These are phyloP conservation scores for Podospora pseudopauciseta DNA, from an alignment of 495 filamentous ascomycete species.

Conservation along the genomic window DNA sequence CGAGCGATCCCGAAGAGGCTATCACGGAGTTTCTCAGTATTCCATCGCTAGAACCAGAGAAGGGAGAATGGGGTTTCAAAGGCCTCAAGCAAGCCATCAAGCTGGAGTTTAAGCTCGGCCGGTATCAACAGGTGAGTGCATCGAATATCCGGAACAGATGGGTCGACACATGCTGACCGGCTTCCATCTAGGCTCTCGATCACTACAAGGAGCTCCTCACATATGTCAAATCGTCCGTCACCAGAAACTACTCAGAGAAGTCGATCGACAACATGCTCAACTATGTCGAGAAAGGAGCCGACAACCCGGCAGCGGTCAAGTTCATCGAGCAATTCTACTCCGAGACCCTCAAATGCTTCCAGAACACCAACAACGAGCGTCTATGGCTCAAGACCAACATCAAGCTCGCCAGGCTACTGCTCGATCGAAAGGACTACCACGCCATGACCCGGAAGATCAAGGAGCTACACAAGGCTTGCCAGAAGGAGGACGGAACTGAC, in stretches of 20 bases:
- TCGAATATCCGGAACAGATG: background rate
- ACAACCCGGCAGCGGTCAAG: conserved; percentile 66
- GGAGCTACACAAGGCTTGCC: conserved; percentile 86
- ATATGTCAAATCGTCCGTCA: conserved; percentile 95
- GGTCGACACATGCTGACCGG: background rate
- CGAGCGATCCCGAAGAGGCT: conserved; percentile 77
- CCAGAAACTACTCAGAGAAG: conserved; percentile 97
- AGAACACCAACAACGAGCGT: conserved; percentile 95
- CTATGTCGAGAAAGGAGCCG: conserved; percentile 90
- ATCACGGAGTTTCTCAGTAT: conserved; percentile 88
- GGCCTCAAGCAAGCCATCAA: conserved; percentile 97
- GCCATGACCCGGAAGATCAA: conserved; percentile 78
- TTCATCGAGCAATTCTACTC: conserved; percentile 98
- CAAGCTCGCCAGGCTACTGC: conserved; percentile 85
- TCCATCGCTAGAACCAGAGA: conserved; percentile 75
- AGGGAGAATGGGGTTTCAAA: conserved; percentile 99
- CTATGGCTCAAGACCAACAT: conserved; percentile 98
- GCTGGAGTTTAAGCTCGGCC: conserved; percentile 82
- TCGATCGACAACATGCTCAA: conserved; percentile 99
- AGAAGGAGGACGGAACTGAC: conserved; percentile 82
- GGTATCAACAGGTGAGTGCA: conserved; percentile 69
- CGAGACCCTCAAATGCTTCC: conserved; percentile 85
- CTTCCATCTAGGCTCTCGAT: conserved; percentile 68
- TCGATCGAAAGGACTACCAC: conserved; percentile 85
- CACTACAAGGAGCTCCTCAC: conserved; percentile 94